A percentile compares a stretch with the other conserved stretches of the same genome.
These are phyloP conservation scores for Linnemannia hyalina DNA, from an alignment of 192 early-diverging fungal genomes.

Conservation along the genomic window DNA sequence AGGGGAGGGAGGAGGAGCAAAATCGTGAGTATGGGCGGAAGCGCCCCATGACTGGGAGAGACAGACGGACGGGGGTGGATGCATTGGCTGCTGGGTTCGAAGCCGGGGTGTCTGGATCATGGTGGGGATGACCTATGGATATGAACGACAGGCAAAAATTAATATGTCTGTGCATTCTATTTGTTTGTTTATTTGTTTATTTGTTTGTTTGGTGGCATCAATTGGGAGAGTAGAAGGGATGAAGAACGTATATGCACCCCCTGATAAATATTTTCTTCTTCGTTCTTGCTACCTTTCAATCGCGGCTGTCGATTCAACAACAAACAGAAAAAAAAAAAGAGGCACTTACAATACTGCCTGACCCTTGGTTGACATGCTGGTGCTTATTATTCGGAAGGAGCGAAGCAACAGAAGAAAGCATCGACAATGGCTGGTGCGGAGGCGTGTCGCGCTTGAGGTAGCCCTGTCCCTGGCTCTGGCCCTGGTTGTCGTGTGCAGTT, in stretches of 20 bases:
- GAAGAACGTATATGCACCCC: not conserved
- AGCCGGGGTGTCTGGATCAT: not conserved
- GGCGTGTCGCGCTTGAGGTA: not conserved
- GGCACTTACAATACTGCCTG: not conserved
- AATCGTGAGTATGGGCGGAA: not conserved
- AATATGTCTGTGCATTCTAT: not conserved
- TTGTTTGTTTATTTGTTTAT: not conserved
- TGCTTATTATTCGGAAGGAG: not conserved
- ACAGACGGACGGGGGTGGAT: not conserved
- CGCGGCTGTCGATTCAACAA: not conserved
- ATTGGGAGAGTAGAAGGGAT: not conserved
- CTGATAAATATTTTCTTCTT: not conserved
- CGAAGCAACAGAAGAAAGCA: not conserved
- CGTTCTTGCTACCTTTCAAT: not conserved
- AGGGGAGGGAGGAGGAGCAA: not conserved
- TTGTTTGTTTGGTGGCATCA: not conserved
- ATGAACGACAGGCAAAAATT: not conserved
- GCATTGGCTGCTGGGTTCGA: constrained; percentile 1
- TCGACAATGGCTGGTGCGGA: constrained; percentile 1
- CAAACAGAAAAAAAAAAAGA: not conserved
- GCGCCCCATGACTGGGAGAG: not conserved
- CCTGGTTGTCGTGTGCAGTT: not conserved
- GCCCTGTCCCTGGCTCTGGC: not conserved
- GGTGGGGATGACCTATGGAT: not conserved
- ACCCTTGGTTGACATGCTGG: not conserved